phyloP scores from a whole-genome alignment of 306 rosid species.

The Dalbergia cochinchinensis region DNA sequence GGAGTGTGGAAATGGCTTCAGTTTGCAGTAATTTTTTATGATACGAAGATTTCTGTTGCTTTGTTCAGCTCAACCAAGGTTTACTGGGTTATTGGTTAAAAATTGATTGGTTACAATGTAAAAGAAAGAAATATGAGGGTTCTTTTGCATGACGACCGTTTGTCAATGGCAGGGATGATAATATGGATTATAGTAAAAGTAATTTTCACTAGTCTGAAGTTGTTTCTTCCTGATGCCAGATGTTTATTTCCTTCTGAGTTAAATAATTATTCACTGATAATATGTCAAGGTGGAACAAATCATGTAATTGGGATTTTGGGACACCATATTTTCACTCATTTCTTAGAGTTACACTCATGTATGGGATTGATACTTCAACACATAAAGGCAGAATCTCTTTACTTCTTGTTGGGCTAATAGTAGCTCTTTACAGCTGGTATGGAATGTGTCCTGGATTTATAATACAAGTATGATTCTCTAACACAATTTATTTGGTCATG shows the following conservation, averaged over 20 bases:
- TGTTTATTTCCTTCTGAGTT: constrained; percentile 5
- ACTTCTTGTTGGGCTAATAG: neutral
- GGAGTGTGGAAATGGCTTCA: constrained; percentile 21
- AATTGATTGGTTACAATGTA: neutral
- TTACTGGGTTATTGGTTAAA: constrained; percentile 3
- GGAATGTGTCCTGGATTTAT: constrained; percentile 1
- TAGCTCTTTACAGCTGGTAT: constrained; percentile 19
- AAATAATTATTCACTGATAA: constrained; percentile 8
- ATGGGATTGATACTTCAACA: neutral
- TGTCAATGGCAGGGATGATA: constrained; percentile 27
- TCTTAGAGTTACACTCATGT: constrained; percentile 14
- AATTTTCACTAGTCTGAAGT: neutral
- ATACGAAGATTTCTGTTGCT: neutral
- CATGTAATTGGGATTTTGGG: neutral
- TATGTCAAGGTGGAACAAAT: constrained; percentile 8
- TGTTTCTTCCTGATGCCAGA: constrained; percentile 21
- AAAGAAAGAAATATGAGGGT: neutral
- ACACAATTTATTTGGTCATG: constrained; percentile 24
- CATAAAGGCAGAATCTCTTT: constrained; percentile 5
- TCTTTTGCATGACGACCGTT: neutral
- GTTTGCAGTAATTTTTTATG: constrained; percentile 13
- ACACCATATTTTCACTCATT: neutral
- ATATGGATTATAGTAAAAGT: neutral
- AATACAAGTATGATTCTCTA: constrained; percentile 10
- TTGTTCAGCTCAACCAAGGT: constrained; percentile 26